A percentile compares a stretch with the other conserved stretches of the same genome.
phyloP scores from a whole-genome alignment of 2,329 filamentous ascomycete genomes.

The Amylocarpus encephaloides region DNA sequence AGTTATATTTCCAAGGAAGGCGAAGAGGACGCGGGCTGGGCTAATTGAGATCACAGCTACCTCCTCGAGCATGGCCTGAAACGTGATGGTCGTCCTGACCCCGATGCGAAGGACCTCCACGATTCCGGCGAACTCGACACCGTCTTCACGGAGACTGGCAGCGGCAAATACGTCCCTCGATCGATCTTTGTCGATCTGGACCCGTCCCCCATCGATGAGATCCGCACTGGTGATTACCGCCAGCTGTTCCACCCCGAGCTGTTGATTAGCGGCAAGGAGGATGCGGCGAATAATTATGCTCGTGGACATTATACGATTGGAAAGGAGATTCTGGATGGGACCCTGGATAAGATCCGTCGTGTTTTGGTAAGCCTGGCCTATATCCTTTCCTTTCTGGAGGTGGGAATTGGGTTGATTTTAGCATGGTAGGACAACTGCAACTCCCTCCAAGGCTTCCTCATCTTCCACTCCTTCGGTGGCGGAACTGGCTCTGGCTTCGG shows the following conservation, averaged over 20 bases:
- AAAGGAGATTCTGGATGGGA: constrained; percentile 58
- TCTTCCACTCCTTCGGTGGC: constrained; percentile 64
- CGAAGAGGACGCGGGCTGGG: neutral
- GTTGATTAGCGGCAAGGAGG: constrained; percentile 62
- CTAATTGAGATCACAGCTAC: constrained; percentile 40
- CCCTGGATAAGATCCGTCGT: constrained; percentile 58
- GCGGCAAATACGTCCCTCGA: constrained; percentile 61
- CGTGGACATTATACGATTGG: constrained; percentile 64
- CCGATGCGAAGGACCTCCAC: constrained; percentile 45
- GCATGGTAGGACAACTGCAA: constrained; percentile 51
- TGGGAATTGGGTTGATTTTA: neutral
- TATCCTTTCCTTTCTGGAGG: too few relatives aligned
- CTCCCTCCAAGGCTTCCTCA: constrained; percentile 59
- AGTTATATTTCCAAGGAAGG: constrained; percentile 29
- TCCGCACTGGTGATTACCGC: constrained; percentile 56
- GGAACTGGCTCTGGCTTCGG: constrained; percentile 63
- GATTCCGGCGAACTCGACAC: constrained; percentile 55
- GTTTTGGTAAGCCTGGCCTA: constrained; percentile 51
- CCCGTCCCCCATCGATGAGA: constrained; percentile 62
- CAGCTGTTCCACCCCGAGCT: constrained; percentile 61
- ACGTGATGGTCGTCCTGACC: constrained; percentile 52
- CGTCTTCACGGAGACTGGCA: constrained; percentile 59
- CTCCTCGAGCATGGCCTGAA: constrained; percentile 60
- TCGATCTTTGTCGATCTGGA: constrained; percentile 64
- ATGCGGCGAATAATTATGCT: constrained; percentile 65